These are phyloP conservation scores for Chytriomyces confervae DNA, from an alignment of 192 early-diverging fungal species.

Conservation along the genomic window DNA sequence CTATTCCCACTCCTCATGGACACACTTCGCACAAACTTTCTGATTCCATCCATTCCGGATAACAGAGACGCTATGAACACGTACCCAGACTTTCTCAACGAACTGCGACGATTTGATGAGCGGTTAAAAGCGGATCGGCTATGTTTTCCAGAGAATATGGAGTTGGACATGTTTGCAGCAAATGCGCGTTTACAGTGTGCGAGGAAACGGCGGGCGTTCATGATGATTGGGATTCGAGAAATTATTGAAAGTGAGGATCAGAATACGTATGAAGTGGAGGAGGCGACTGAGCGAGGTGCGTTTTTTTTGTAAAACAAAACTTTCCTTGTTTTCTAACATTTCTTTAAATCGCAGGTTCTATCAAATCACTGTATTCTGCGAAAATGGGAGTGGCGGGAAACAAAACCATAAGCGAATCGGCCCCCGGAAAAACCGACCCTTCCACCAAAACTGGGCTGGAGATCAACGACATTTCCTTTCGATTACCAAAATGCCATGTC, in stretches of 20 bases:
- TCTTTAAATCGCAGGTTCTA: constrained; percentile 12
- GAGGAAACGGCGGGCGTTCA: constrained; percentile 26
- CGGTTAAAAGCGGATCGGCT: constrained; percentile 7
- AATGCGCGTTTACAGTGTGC: constrained; percentile 15
- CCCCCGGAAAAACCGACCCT: constrained; percentile 15
- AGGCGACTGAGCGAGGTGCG: constrained; percentile 37
- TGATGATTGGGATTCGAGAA: constrained; percentile 39
- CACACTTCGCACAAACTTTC: neutral
- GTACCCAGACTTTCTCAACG: constrained; percentile 18
- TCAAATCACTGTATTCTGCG: constrained; percentile 17
- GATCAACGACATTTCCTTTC: constrained; percentile 26
- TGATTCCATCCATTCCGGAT: constrained; percentile 29
- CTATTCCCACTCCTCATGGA: neutral
- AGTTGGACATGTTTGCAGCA: constrained; percentile 20
- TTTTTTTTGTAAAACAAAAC: neutral
- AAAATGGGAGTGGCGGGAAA: constrained; percentile 16
- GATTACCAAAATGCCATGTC: constrained; percentile 43
- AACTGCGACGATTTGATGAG: constrained; percentile 1
- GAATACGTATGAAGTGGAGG: constrained; percentile 50
- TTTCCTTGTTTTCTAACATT: neutral
- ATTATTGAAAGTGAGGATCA: constrained; percentile 46
- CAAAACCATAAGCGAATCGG: neutral
- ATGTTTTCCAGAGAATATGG: constrained; percentile 1
- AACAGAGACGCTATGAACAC: constrained; percentile 6
- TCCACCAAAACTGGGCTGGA: constrained; percentile 24